Evolutionary conservation across 2,329 filamentous ascomycete species (phyloP).

Genomic region (Trichoderma simmonsii): DNA sequence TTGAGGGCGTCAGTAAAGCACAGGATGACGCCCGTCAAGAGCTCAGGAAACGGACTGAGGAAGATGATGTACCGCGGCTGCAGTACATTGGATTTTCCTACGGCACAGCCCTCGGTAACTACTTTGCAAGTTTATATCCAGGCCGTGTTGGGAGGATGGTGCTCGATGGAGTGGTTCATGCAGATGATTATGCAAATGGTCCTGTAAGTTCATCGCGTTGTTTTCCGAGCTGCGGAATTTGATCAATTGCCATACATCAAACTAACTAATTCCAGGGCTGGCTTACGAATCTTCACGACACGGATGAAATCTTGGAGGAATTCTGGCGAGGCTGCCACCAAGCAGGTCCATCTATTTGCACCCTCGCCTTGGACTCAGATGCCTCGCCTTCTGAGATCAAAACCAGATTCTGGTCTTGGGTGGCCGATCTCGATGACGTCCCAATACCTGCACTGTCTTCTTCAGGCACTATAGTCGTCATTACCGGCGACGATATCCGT

Average conservation of each 20-base stretch:
- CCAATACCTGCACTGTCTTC: background rate
- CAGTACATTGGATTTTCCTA: slow-evolving; percentile 42
- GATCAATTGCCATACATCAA: background rate
- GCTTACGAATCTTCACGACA: background rate
- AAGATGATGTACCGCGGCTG: background rate
- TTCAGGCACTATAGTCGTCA: background rate
- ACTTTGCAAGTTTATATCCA: slow-evolving; percentile 42
- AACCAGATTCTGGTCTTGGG: background rate
- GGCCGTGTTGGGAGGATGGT: slow-evolving; percentile 43
- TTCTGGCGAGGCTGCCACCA: background rate
- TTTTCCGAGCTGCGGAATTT: background rate
- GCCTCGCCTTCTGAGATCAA: background rate
- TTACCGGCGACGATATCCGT: background rate
- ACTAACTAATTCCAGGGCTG: background rate
- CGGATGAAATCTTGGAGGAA: background rate
- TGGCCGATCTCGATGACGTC: background rate
- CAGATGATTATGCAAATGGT: background rate
- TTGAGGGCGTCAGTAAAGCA: background rate
- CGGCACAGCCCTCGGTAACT: slow-evolving; percentile 38
- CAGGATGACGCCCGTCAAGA: background rate
- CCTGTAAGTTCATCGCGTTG: background rate
- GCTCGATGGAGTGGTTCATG: slow-evolving; percentile 34
- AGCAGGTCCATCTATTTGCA: slow-evolving; percentile 1
- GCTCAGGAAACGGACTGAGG: background rate
- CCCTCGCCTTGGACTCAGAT: background rate